These are phyloP conservation scores for Ceratobasidium sp. DNA, from an alignment of 1,284 basidiomycete species.

Conservation along the genomic window DNA sequence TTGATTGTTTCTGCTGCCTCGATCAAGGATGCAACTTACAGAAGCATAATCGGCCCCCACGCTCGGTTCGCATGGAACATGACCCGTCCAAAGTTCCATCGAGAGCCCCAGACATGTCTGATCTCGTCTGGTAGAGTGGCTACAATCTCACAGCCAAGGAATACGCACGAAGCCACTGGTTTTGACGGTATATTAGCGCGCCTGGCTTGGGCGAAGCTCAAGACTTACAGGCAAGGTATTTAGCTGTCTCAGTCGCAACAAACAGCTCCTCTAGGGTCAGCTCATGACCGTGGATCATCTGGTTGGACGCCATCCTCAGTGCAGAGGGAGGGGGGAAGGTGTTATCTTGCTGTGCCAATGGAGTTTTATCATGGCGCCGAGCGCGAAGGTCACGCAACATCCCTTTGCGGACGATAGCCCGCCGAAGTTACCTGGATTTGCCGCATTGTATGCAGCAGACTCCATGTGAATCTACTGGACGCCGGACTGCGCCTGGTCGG, in stretches of 20 bases:
- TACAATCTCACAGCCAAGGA: slow-evolving; percentile 19
- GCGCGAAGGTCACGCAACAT: too few relatives aligned
- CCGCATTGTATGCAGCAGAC: not conserved
- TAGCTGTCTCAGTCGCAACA: not conserved
- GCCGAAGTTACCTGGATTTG: too few relatives aligned
- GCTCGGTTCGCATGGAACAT: slow-evolving; percentile 29
- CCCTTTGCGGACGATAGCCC: too few relatives aligned
- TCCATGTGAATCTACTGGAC: too few relatives aligned
- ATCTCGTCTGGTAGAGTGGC: slow-evolving; percentile 7
- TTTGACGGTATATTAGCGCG: not conserved
- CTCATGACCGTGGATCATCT: not conserved
- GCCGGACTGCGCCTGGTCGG: too few relatives aligned
- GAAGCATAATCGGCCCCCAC: slow-evolving; percentile 13
- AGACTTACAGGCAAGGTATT: not conserved
- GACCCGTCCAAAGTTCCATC: slow-evolving; percentile 25
- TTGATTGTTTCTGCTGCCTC: not conserved
- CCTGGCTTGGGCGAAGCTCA: not conserved
- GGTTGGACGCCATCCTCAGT: too few relatives aligned
- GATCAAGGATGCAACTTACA: not conserved
- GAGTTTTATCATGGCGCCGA: too few relatives aligned
- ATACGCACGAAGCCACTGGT: not conserved
- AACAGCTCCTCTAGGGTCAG: not conserved
- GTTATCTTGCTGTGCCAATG: too few relatives aligned
- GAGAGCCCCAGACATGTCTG: slow-evolving; percentile 5
- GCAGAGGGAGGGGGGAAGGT: too few relatives aligned